Evolutionary conservation across 208 protist species (phyloP), one percentile per base, ranked within the genome.

Genomic region (Strigomonas galati): DNA sequence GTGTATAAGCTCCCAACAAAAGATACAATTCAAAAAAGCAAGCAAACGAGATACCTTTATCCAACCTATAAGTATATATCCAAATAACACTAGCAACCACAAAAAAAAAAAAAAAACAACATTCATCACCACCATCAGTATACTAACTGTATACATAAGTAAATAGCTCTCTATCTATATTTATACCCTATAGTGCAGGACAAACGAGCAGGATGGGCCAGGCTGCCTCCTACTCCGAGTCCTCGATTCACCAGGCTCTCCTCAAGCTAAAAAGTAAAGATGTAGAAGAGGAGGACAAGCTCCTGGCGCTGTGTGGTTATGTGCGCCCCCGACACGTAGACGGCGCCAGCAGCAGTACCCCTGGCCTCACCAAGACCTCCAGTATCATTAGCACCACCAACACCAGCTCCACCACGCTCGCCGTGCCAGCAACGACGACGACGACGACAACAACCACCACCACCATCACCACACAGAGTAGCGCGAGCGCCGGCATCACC

Each of bases 171-270:
- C 54, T 54, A 46, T 53, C 52, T 62, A 2, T 56, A 3, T 59
- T 26, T 57, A 26, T 64, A 30, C 0, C 48, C 21, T 69, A 2
- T 10, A 5, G 15, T 62, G 1, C 44, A 24, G n/a, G 57, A 43
- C 30, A 19, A 56, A 28, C 21, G 10, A 19, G 12, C n/a, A 30
- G 3, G 1, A 87, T 87, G 77, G 77, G 78, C 5, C 81, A 87
- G 43, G 73, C 78, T n/a, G 69, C 81, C 21, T 82, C 81, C 19
- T 84, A 87, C 67, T 68, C 78, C 3, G 71, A 78, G 53, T 79
- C 75, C 26, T 74, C 81, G 40, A 72, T 84, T 23, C 71, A 78
- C 51, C 69, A 65, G 9, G 69, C 81, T 2, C 44, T 87, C 23
- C 65, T 78, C 7, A 52, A 65, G 30, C 51, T 85, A 15, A 81